Conservation (phyloP, 2,329 filamentous ascomycete genomes). For the Colletotrichum noveboracense region DNA sequence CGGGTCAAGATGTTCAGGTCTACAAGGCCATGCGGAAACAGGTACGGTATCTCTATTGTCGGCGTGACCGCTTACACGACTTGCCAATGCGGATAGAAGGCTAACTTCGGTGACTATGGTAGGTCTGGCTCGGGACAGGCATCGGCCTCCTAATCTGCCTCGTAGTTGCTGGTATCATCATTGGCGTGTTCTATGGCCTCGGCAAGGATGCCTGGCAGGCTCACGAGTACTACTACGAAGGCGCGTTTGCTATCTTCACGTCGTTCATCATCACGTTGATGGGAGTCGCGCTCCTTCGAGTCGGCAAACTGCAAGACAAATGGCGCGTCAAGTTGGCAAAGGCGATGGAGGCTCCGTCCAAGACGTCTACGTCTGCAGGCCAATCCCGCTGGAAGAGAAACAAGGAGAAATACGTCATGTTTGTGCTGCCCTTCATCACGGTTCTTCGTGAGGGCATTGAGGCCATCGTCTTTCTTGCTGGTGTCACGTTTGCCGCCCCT, state of each 20-base stretch:
- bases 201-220: slow-evolving; percentile 70
- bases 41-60: slow-evolving; percentile 37
- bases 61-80: background rate
- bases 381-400: slow-evolving; percentile 58
- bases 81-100: background rate
- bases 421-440: slow-evolving; percentile 84
- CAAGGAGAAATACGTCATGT: slow-evolving; percentile 84
- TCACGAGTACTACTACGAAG: slow-evolving; percentile 82
- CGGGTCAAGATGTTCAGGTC: slow-evolving; percentile 62
- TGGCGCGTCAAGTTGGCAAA: slow-evolving; percentile 86
- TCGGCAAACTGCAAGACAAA: slow-evolving; percentile 85
- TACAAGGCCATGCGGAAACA: slow-evolving; percentile 74
- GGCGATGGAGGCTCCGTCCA: slow-evolving; percentile 48
- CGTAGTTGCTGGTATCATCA: slow-evolving; percentile 66
- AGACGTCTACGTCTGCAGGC: background rate
- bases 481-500: slow-evolving; percentile 80
- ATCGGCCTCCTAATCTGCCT: slow-evolving; percentile 66
- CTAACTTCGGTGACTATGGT: background rate
- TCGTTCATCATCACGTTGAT: slow-evolving; percentile 82
- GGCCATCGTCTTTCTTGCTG: slow-evolving; percentile 84
- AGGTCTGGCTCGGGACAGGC: slow-evolving; percentile 67
- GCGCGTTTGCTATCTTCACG: slow-evolving; percentile 78
- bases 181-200: slow-evolving; percentile 73
- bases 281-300: slow-evolving; percentile 79
- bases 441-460: slow-evolving; percentile 86